Base-by-base conservation (phyloP, 2,329 filamentous ascomycete species). In the Xylariaceae sp. region DNA sequence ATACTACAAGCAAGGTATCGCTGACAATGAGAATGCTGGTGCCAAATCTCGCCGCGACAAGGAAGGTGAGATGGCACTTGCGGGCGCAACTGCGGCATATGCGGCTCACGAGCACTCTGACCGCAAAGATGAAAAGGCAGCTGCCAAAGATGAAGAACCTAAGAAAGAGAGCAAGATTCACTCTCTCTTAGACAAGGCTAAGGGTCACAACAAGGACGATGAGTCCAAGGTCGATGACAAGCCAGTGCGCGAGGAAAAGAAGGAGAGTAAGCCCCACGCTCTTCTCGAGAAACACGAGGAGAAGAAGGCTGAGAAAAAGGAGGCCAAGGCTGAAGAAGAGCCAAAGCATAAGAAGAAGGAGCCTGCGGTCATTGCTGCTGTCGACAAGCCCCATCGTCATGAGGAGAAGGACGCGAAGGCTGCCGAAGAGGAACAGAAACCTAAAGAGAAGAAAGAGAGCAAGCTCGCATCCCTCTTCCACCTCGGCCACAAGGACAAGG, bases 1-100 rank as follows among this genome's bases (percentile, higher is more conserved):
- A 29, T 29, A 8, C 25, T 29, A 29, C 25, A 29, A 29, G 25
- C 25, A 7, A 29, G 25, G 8, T 8, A 14, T 29, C 25, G 25
- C 25, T 8, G 8, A 29, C 8, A 29, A 7, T 14, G 25, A 29
- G 11, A 22, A 22, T 22, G 21, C 37, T 36, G 33, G 7, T 16
- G 19, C 22, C 10, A 43, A 45, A 12, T 45, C 43, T 2, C 53
- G 49, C 19, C n/a, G 49, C 20, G 44, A 22, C 19, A 36, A 19
- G 11, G 34, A 36, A 5, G 6, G 22, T 20, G 12, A 17, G 12
- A 36, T 36, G 34, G 34, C 34, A 4, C 11, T 20, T 14, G 34
- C 34, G 14, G 34, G 34, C 11, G 34, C 34, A 3, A 20, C 34
- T 10, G 20, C 34, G 19, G 34, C 34, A 3, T 36, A 17, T 22